Evolutionary conservation across 2,329 filamentous ascomycete species (phyloP).

Genomic region (Gyromitra esculenta): DNA sequence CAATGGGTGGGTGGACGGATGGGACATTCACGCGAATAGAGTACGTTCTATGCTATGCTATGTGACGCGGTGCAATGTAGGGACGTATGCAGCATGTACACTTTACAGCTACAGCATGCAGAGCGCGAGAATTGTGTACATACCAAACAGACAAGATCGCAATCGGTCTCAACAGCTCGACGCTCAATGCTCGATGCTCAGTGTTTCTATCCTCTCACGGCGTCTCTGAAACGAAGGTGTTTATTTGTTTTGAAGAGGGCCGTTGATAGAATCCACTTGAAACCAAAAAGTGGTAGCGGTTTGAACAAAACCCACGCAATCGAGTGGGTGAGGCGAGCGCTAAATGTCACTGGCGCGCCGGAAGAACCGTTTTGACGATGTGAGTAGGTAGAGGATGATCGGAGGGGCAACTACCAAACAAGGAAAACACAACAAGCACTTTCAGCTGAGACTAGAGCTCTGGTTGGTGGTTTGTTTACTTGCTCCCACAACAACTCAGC

Average conservation of each 20-base stretch:
- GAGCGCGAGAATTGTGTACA: slow-evolving; percentile 35
- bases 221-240: slow-evolving; percentile 4
- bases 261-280: neutral
- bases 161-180: slow-evolving; percentile 32
- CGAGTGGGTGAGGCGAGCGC: slow-evolving; percentile 30
- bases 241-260: neutral
- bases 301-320: slow-evolving; percentile 4
- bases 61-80: slow-evolving; percentile 49
- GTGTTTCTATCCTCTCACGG: too few relatives aligned
- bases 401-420: neutral
- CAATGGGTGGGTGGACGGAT: slow-evolving; percentile 14
- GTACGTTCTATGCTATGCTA: slow-evolving; percentile 37
- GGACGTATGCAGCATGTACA: slow-evolving; percentile 40
- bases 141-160: slow-evolving; percentile 37
- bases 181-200: neutral
- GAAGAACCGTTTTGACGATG: slow-evolving; percentile 20
- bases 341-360: slow-evolving; percentile 30
- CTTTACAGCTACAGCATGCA: slow-evolving; percentile 47
- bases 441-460: slow-evolving; percentile 23
- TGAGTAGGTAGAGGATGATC: slow-evolving; percentile 7
- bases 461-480: slow-evolving; percentile 38
- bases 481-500: slow-evolving; percentile 11
- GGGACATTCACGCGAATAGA: slow-evolving; percentile 9
- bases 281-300: slow-evolving; percentile 1
- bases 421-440: slow-evolving; percentile 10